These are phyloP conservation scores for Mallotus japonicus DNA, from an alignment of 441 rosid genomes.

Conservation along the genomic window DNA sequence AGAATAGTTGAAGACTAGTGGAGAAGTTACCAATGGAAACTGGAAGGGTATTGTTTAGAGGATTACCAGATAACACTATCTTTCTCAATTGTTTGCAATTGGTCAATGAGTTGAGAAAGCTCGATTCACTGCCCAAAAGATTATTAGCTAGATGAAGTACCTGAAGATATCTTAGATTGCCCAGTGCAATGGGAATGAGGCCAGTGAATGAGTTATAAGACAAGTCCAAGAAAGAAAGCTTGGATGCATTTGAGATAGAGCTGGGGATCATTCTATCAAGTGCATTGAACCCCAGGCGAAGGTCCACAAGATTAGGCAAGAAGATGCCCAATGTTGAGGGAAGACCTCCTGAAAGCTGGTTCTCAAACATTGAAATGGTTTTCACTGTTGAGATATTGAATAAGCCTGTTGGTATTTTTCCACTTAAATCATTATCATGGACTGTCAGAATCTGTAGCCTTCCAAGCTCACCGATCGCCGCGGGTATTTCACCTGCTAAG, in stretches of 20 bases:
- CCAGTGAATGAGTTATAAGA: conserved; percentile 20
- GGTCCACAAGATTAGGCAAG: neutral
- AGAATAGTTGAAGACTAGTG: neutral
- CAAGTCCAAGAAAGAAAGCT: conserved; percentile 11
- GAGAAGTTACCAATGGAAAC: conserved; percentile 27
- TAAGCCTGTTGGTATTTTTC: conserved; percentile 2
- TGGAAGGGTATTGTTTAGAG: conserved; percentile 16
- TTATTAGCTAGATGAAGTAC: conserved; percentile 3
- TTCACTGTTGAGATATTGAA: conserved; percentile 14
- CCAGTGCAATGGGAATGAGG: conserved; percentile 9
- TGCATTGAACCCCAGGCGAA: conserved; percentile 7
- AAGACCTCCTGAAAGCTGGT: conserved; percentile 15
- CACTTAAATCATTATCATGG: conserved; percentile 1
- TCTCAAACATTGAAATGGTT: neutral
- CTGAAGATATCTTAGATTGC: conserved; percentile 18
- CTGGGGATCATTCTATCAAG: conserved; percentile 9
- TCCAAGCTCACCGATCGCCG: neutral
- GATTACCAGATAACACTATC: conserved; percentile 12
- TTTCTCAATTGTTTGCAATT: conserved; percentile 2
- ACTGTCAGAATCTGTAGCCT: conserved; percentile 8
- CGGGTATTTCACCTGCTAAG: conserved; percentile 18
- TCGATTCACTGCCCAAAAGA: conserved; percentile 6
- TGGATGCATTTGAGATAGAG: conserved; percentile 6
- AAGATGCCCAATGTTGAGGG: conserved; percentile 5
- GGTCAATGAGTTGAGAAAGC: conserved; percentile 15